Evolutionary conservation across 1,284 basidiomycete species (phyloP), one percentile per base, ranked within the genome.

Genomic region (Malassezia sympodialis): DNA sequence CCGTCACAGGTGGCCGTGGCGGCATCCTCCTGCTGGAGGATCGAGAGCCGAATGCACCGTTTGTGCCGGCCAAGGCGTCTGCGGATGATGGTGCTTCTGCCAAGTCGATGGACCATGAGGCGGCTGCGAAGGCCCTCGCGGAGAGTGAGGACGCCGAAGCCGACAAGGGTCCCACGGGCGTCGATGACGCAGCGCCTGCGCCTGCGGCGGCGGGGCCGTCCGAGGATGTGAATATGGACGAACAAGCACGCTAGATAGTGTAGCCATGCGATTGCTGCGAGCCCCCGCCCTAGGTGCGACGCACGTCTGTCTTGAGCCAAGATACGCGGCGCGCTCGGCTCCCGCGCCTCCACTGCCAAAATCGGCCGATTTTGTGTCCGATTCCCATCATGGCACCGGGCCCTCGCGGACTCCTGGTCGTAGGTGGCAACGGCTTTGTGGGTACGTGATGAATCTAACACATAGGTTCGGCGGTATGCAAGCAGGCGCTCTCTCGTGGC

Each of bases 341-440:
- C 39, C 8, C 19, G 4, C 14, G 12, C 37, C 37, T 39, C 37
- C 37, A 39, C 37, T 5, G 37, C 32, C 17, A 11, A 39, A 39
- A 39, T 39, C 37, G 37, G 37, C 37, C 37, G 37, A 39, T 39
- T 39, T 39, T 1, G 32, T 15, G 12, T 8, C 17, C n/a, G n/a
- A 11, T 8, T 39, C n/a, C 19, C 17, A 21, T 21, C 37, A 39
- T 39, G 37, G 37, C 37, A 5, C 21, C 37, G 3, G 10, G 37
- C 15, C 19, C 37, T 19, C 37, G 24, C 43, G 19, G 32, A 34
- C 27, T 73, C 8, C 57, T 72, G 12, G 89, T 96, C 28, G 82
- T 94, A 1, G 91, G 91, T 17, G 90, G 90, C 28, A 94, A 94
- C 76, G 90, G 91, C 12, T 96, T 93, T 78, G 83, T 96, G 62